Evolutionary conservation across 2,329 filamentous ascomycete genomes (phyloP).

Genomic region (Cadophora luteo-olivacea): DNA sequence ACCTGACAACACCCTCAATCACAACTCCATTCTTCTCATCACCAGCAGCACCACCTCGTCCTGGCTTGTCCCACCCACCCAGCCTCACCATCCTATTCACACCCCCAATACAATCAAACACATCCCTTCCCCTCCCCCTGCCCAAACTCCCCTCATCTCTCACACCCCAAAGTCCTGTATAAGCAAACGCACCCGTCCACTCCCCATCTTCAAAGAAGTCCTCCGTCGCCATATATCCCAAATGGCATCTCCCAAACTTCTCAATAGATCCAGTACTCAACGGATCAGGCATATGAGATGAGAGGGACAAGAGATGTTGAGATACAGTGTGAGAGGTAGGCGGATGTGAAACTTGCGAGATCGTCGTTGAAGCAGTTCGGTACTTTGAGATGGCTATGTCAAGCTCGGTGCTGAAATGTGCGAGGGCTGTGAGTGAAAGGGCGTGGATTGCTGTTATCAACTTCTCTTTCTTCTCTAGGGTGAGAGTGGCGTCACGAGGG

Average conservation of each 20-base stretch:
- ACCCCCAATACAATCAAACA: conserved; percentile 7
- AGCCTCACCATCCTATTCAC: background rate
- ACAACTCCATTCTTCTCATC: background rate
- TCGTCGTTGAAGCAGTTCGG: background rate
- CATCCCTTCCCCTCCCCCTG: background rate
- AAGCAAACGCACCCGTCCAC: conserved; percentile 2
- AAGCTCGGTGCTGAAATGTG: background rate
- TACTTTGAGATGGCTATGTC: background rate
- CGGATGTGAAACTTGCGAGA: background rate
- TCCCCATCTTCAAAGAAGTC: background rate
- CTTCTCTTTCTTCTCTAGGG: background rate
- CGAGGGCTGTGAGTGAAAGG: background rate
- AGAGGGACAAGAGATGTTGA: background rate
- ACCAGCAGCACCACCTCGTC: background rate
- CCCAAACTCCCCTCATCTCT: background rate
- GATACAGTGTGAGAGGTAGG: background rate
- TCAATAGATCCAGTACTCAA: background rate
- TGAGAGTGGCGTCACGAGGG: background rate
- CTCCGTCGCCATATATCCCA: background rate
- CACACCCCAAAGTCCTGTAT: background rate
- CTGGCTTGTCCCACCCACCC: background rate
- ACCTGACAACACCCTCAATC: background rate
- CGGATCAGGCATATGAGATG: background rate
- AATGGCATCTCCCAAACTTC: background rate
- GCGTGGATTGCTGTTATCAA: background rate